Conservation (phyloP, 2,329 filamentous ascomycete species). For the Dothistroma septosporum region DNA sequence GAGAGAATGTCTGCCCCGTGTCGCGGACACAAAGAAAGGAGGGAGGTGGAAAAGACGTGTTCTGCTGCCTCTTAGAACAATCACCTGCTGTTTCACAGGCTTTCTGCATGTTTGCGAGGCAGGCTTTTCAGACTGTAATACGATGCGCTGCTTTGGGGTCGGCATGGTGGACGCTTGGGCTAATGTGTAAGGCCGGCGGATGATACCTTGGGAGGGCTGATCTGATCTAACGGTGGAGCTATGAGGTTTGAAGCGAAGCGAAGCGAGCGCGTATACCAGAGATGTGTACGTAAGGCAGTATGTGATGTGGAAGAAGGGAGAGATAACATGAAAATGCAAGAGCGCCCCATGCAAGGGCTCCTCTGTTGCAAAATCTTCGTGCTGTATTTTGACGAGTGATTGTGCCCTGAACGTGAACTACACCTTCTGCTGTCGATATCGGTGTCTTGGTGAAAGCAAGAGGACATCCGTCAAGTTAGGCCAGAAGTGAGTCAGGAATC, state of each 20-base stretch:
- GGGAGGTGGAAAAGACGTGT: slow-evolving; percentile 2
- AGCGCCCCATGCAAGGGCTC: background rate
- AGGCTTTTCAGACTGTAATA: slow-evolving; percentile 1
- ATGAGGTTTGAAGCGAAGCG: background rate
- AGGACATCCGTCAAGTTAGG: background rate
- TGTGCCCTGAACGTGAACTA: background rate
- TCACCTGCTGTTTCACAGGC: slow-evolving; percentile 4
- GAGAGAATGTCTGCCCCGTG: background rate
- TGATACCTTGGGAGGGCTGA: slow-evolving; percentile 9
- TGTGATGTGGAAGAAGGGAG: slow-evolving; percentile 5
- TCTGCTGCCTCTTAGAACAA: slow-evolving; percentile 9
- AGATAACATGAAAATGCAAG: slow-evolving; percentile 10
- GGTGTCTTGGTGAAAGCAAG: background rate
- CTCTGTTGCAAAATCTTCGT: background rate
- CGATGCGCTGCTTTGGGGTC: background rate
- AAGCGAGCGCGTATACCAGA: background rate
- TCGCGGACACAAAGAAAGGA: background rate
- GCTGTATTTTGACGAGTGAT: background rate
- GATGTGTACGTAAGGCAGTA: background rate
- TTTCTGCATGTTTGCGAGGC: slow-evolving; percentile 4
- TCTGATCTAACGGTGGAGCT: background rate
- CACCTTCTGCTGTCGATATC: background rate
- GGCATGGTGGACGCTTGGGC: slow-evolving; percentile 8
- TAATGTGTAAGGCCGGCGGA: slow-evolving; percentile 9
- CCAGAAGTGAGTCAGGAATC: background rate